Base-by-base conservation (phyloP, 2,329 filamentous ascomycete species). In the Epichloe coenophiala region DNA sequence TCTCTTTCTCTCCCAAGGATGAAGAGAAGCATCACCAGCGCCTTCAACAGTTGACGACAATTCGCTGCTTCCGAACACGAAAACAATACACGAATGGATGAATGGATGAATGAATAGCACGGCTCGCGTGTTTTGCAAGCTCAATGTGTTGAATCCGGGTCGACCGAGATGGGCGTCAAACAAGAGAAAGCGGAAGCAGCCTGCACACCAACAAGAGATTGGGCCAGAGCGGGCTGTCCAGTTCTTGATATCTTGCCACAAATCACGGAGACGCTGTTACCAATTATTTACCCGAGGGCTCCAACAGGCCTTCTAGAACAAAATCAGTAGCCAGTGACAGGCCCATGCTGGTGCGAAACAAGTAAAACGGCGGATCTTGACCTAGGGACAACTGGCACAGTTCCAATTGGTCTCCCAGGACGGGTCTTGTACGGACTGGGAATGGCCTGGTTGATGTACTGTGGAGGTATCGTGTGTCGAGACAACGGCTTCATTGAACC, bases 291-390 rank as follows among this genome's bases (percentile, higher is more conserved):
- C 19, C 51, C 43, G 11, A 33, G 51, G 47, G 23, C 51, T 42
- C 43, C 38, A 43, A 47, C 38, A 47, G 31, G 42, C 27, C 47
- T 52, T 49, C 51, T 49, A 52, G 51, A 49, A 49, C 38, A 38
- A 38, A 38, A 46, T 4, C n/a, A 37, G 27, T 27, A 39, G 44
- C 46, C 50, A 46, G 40, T 45, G 50, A 52, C 41, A 45, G 37
- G 41, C 35, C 23, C 39, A 35, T 49, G 38, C 51, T 52, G 40
- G 51, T 43, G 33, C 47, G 42, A 52, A 49, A 49, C 46, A 40
- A 50, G 44, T 35, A 33, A 37, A 39, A 27, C 23, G 27, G 44
- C 47, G 42, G 33, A 38, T 50, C 27, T 43, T 31, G 1, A 17
- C 31, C 19, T 13, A 43, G 47, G 33, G 45, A 43, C 37, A 15